Base-by-base conservation (phyloP, 768 basidiomycete genomes). In the Suillus cothurnatus region DNA sequence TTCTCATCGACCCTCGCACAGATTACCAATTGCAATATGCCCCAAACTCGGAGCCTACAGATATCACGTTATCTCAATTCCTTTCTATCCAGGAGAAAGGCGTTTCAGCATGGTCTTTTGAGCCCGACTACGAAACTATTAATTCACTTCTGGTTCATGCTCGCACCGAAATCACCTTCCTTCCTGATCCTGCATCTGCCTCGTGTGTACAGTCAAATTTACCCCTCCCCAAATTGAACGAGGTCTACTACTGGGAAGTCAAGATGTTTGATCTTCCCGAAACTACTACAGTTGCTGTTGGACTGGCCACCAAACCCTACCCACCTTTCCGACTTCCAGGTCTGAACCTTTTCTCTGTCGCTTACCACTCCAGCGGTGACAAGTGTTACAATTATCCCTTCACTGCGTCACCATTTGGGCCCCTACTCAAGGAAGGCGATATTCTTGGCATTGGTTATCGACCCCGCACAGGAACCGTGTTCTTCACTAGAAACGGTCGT, bases 21-120 rank as follows among this genome's bases (percentile, higher is more conserved):
- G 93, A 93, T 61, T 90, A 88, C 74, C 93, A 95, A 73, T 67
- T 89, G 31, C 90, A 93, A 75, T 96, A 96, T 77, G 94, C 93
- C 6, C 96, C 97, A 38, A 95, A 97, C 74, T 99, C 97, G n/a
- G 83, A 91, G 52, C 94, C 96, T 28, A 96, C 97, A 61, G 97
- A 99, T 77, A 99, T 99, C 78, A 99, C 97, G 1, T 83, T 99
- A 61, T 97, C 97, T 11, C 97, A 99, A 73, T 99, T 99, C 79
- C 88, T 99, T 26, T 95, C 96, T 32, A 99, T 99, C 64, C 97
- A 99, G 76, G 97, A 99, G 80, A 99, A 99, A 74, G 97, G 97
- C 69, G 97, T 99, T 53, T 97, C 96, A 32, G 97, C 97, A 21
- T 99, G 97, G 97, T 95, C 89, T 45, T 99, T 99, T 74, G 97